Evolutionary conservation across 129 eudicot species (phyloP), one percentile per base, ranked within the genome.

Genomic region (Silybum marianum): DNA sequence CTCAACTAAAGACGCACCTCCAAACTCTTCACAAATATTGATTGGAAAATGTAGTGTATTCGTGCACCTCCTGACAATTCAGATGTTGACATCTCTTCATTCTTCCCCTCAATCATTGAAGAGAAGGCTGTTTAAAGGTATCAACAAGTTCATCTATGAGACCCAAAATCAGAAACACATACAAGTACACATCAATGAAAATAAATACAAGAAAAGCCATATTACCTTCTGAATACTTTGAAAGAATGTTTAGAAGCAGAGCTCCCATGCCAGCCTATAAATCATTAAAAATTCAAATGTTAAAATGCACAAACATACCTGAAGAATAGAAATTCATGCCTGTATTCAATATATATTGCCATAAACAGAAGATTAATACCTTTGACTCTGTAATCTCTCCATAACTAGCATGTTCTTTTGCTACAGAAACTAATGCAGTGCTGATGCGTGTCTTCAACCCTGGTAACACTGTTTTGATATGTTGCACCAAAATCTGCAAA

Each of bases 1-100:
- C 60, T 78, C 67, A 67, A 68, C 60, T 67, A 68, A 48, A 68
- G 76, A 60, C 90, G 65, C 67, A 95, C 99, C 99, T 95, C 99
- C 89, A 95, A 88, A 85, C 97, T 90, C 87, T 90, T 92, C 34
- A 95, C 99, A 78, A 90, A 95, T 25, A 95, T 95, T 13, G 90
- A 89, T 78, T 95, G 99, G 82, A 92, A 95, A 30, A 95, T 95
- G 81, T 90, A 92, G 76, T 92, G 97, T 62, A 95, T 87, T 78
- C 99, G 86, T 79, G 99, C 99, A 62, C 97, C 99, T 76, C 99
- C 97, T 23, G 97, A 95, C 73, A 95, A 85, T 89, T 95, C 97
- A 69, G 94, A 81, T 7, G 99, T 95, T 25, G 97, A 95, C 97
- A 92, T 90, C 81, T 92, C 99, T 84, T 95, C 97, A 36, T 89